Conservation (phyloP, 768 basidiomycete species). For the Podaxis sp. region DNA sequence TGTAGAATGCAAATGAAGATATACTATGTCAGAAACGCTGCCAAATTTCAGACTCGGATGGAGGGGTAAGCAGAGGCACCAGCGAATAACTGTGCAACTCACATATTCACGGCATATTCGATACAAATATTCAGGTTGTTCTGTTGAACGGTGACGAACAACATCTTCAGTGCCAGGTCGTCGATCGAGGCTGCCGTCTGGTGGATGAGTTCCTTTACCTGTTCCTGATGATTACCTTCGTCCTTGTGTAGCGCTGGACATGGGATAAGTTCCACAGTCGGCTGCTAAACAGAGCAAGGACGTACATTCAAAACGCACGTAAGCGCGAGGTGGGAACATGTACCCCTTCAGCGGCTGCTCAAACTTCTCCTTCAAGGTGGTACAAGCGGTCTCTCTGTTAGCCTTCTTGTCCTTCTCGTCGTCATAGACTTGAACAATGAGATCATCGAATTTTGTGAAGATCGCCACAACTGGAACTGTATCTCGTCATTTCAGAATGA, state of each 20-base stretch:
- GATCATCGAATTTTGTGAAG: conserved; percentile 37
- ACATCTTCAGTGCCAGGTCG: conserved; percentile 11
- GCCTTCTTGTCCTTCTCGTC: conserved; percentile 9
- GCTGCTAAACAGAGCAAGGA: background rate
- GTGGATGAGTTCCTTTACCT: conserved; percentile 17
- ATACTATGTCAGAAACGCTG: too few species aligned
- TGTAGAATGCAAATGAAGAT: too few species aligned
- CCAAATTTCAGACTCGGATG: too few species aligned
- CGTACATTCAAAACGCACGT: background rate
- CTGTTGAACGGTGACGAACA: too few species aligned
- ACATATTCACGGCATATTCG: too few species aligned
- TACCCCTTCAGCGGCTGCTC: background rate
- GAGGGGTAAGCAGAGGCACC: too few species aligned
- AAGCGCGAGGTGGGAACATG: background rate
- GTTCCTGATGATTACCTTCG: conserved; percentile 8
- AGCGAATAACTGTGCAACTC: too few species aligned
- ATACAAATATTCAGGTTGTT: too few species aligned
- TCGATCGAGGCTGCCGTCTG: conserved; percentile 20
- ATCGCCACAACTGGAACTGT: conserved; percentile 37
- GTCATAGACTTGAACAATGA: conserved; percentile 21
- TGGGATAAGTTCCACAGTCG: background rate
- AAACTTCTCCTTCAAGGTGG: background rate
- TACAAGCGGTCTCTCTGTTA: background rate
- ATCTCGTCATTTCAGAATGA: background rate
- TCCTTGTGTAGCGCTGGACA: conserved; percentile 20